Conservation (phyloP, 805 yeast genomes). For the Millerozyma miso region DNA sequence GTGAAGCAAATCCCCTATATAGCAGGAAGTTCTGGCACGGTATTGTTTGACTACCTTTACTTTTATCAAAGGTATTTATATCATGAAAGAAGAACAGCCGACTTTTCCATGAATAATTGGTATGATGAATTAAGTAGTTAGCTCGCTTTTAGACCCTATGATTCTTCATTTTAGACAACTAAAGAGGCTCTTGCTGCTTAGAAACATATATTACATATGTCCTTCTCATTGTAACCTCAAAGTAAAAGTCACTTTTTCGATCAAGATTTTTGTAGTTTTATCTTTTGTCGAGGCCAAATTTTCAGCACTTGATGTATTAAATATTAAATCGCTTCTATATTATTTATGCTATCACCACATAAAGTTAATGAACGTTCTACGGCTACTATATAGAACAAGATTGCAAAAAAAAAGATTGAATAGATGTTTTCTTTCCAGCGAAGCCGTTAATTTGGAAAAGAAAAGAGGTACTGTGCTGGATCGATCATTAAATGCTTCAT, state of each 20-base stretch:
- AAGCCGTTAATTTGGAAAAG: neutral
- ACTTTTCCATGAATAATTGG: constrained; percentile 19
- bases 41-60: constrained; percentile 67
- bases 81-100: constrained; percentile 15
- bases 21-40: constrained; percentile 82
- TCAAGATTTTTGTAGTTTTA: neutral
- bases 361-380: neutral
- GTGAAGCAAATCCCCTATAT: constrained; percentile 74
- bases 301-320: neutral
- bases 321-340: neutral
- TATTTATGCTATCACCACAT: neutral
- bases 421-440: neutral
- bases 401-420: neutral
- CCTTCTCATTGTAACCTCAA: no score
- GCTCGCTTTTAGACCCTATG: no score
- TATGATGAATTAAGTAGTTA: no score
- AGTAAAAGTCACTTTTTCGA: no score
- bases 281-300: neutral
- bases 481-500: no score
- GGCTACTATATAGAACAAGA: neutral
- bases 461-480: neutral
- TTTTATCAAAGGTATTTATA: constrained; percentile 55
- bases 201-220: no score
- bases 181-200: no score
- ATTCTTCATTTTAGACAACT: no score